phyloP scores from a whole-genome alignment of 306 rosid species.

The Begonia peltatifolia region DNA sequence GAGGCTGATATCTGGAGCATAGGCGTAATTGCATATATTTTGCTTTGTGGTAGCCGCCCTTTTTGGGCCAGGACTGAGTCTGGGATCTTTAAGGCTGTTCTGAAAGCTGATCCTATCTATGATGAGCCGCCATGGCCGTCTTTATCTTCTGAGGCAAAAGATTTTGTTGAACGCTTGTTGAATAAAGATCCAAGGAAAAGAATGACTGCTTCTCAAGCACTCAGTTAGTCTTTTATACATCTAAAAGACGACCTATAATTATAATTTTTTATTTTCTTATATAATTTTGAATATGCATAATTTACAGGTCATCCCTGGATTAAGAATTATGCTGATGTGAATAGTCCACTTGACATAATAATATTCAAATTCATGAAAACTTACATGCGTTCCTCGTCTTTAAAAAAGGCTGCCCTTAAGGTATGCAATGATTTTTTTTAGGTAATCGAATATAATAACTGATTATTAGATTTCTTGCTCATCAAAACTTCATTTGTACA shows the following conservation, averaged over 20 bases:
- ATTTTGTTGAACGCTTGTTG: conserved; percentile 70
- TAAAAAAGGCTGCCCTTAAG: conserved; percentile 83
- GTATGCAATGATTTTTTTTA: conserved; percentile 25
- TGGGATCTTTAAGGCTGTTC: conserved; percentile 77
- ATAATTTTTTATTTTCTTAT: no score
- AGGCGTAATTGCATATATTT: conserved; percentile 87
- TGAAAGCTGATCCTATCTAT: conserved; percentile 78
- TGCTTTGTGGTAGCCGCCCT: conserved; percentile 93
- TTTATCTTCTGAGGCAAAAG: conserved; percentile 55
- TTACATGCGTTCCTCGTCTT: conserved; percentile 80
- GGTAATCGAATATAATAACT: no score
- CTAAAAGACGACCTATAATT: no score
- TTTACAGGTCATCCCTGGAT: conserved; percentile 99
- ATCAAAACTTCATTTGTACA: no score
- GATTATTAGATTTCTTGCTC: no score
- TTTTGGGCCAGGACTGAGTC: conserved; percentile 97
- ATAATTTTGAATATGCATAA: no score
- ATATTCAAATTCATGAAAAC: conserved; percentile 73
- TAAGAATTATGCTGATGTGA: conserved; percentile 36
- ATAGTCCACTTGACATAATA: conserved; percentile 60
- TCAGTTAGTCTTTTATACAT: no score
- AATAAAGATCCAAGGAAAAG: conserved; percentile 88
- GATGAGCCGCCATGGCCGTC: conserved; percentile 94
- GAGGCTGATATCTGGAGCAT: conserved; percentile 95
- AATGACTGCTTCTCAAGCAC: conserved; percentile 83